Conservation (phyloP, 306 rosid species). For the Abrus pulchellus region DNA sequence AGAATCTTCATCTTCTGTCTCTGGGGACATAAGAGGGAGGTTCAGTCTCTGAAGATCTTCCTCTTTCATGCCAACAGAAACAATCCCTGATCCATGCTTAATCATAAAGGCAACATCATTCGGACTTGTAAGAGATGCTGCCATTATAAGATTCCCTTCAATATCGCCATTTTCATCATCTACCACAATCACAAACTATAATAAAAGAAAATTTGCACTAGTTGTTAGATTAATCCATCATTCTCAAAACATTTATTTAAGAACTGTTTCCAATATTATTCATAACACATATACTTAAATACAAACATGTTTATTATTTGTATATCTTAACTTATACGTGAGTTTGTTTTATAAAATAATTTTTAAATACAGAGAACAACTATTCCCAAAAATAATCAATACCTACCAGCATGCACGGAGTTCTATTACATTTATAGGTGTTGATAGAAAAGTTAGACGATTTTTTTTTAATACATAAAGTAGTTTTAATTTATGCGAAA, state of each 20-base stretch:
- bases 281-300: not conserved
- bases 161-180: conserved; percentile 76
- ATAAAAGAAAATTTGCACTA: not conserved
- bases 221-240: conserved; percentile 28
- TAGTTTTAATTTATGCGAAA: not conserved
- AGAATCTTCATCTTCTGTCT: conserved; percentile 71
- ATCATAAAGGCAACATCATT: conserved; percentile 72
- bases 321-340: not conserved
- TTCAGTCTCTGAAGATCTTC: conserved; percentile 80
- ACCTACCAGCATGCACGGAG: no score
- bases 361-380: no score
- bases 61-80: conserved; percentile 84
- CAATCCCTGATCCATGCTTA: conserved; percentile 83
- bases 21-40: conserved; percentile 86
- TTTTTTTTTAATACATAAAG: not conserved
- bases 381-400: no score
- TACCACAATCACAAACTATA: conserved; percentile 83
- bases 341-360: not conserved
- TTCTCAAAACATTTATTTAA: conserved; percentile 3
- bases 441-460: no score
- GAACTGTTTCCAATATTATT: not conserved
- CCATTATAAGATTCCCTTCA: conserved; percentile 85
- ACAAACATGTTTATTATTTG: not conserved
- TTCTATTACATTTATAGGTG: no score
- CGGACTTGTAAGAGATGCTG: conserved; percentile 69